Base-by-base conservation (phyloP, 2,329 filamentous ascomycete species). In the Berkeleyomyces basicola region DNA sequence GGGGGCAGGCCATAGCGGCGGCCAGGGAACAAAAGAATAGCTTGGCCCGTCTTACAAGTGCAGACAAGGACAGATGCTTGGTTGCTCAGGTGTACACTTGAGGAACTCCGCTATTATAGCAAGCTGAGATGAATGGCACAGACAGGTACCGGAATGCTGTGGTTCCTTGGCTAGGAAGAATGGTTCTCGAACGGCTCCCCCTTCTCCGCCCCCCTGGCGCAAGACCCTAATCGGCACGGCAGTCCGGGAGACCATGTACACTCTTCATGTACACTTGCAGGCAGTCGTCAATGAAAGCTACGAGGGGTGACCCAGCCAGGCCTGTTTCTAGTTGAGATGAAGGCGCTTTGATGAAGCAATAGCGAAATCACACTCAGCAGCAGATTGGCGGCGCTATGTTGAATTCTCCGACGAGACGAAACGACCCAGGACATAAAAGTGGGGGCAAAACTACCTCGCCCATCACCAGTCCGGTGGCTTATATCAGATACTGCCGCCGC, bases 351-450 rank as follows among this genome's bases (percentile, higher is more conserved):
- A 49, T 61, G 60, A 61, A 46, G 47, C 60, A 61, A 61, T 61
- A 57, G 59, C 59, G 60, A 61, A 33, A 61, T 61, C 60, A 57
- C 46, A 40, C 11, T 14, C 39, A 47, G 9, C 23, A n/a, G n/a
- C 42, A 55, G 36, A 43, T 23, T 31, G 23, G 33, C 39, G 39
- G 31, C 39, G 44, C 36, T 49, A 49, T 42, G 36, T 55, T 7
- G 16, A 55, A 55, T 46, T 61, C 60, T 61, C 60, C 60, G 60
- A 57, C 49, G 23, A 55, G n/a, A 16, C 51, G 47, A 61, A 61
- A 61, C 39, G 49, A 16, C 58, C 42, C 23, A 59, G 33, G 10
- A 59, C 5, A 11, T 0, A 49, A 59, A 47, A 47, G 5, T 16
- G 58, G 14, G 9, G 23, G 43, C 4, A 33, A 16, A 49, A 2